A percentile compares a stretch with the other conserved stretches of the same genome.
These are phyloP conservation scores for Sugiyamaella paludigena DNA, from an alignment of 1,139 yeast species.

Conservation along the genomic window DNA sequence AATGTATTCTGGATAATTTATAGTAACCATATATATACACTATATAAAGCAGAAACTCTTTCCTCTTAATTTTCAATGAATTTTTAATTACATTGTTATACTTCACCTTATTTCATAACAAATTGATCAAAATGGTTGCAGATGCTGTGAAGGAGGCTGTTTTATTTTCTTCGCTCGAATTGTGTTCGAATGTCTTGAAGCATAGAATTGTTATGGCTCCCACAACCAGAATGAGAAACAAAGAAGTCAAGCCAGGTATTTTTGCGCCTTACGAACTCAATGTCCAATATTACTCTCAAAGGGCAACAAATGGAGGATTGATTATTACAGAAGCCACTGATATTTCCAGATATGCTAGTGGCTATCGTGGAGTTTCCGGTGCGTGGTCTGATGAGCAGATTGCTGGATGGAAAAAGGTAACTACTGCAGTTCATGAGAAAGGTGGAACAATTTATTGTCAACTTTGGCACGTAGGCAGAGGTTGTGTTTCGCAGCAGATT, in stretches of 20 bases:
- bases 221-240: conserved; percentile 48
- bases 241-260: conserved; percentile 18
- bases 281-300: conserved; percentile 47
- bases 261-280: conserved; percentile 46
- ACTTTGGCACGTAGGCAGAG: conserved; percentile 58
- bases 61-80: too few species aligned
- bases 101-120: too few species aligned
- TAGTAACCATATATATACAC: too few species aligned
- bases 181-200: conserved; percentile 28
- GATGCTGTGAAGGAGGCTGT: not conserved
- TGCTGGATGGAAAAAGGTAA: conserved; percentile 48
- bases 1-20: too few species aligned
- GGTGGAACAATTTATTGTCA: conserved; percentile 51
- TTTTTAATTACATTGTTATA: too few species aligned
- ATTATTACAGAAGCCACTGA: conserved; percentile 41
- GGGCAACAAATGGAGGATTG: conserved; percentile 50
- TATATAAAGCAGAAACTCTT: too few species aligned
- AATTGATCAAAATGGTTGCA: not conserved
- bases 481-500: conserved; percentile 29
- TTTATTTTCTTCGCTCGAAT: conserved; percentile 29
- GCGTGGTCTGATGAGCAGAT: conserved; percentile 48
- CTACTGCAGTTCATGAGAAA: conserved; percentile 50
- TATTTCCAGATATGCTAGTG: conserved; percentile 36
- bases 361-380: conserved; percentile 50
- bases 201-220: conserved; percentile 53